Base-by-base conservation (phyloP, 495 filamentous ascomycete genomes). In the Chaetomidium leptoderma region DNA sequence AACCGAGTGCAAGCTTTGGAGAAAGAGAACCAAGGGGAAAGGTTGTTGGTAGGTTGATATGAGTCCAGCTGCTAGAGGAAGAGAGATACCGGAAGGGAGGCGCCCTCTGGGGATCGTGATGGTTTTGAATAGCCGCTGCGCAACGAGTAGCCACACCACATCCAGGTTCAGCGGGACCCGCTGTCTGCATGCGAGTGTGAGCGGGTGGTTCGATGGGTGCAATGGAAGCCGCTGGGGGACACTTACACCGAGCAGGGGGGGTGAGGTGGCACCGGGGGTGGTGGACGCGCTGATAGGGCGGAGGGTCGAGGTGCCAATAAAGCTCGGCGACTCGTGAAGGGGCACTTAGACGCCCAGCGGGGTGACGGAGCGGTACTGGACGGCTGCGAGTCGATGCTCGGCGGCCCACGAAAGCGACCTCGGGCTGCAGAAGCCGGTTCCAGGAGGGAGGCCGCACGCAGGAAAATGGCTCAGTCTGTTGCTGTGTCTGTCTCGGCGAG, bases 41-140 rank as follows among this genome's bases (percentile, higher is more conserved):
- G n/a, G n/a, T n/a, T n/a, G n/a, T n/a, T n/a, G 59, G 60, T 53
- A 67, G 58, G 72, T 71, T 73, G 68, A 69, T 71, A 74, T 75
- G 79, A 82, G 79, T 68, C 78, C 78, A 80, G 80, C 78, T 81
- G 71, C 72, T 72, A 65, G 55, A 72, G 69, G 55, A 72, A 30
- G 63, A 67, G 65, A 60, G 58, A 48, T 59, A 54, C 46, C 55
- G 65, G 54, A 57, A 58, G 55, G 65, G 63, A 67, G 66, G 65
- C 62, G 61, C 59, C 55, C 63, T 66, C 67, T 75, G 76, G 64
- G 70, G 32, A 63, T 3, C 30, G 63, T 59, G 66, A 62, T 67
- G 75, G 75, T 79, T 83, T 80, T 81, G 77, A 78, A 76, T 73
- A 74, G 72, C 71, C 78, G 78, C 75, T 74, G 70, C 36, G 13